Evolutionary conservation across 1,139 yeast species (phyloP).

Genomic region (Neolecta irregularis): DNA sequence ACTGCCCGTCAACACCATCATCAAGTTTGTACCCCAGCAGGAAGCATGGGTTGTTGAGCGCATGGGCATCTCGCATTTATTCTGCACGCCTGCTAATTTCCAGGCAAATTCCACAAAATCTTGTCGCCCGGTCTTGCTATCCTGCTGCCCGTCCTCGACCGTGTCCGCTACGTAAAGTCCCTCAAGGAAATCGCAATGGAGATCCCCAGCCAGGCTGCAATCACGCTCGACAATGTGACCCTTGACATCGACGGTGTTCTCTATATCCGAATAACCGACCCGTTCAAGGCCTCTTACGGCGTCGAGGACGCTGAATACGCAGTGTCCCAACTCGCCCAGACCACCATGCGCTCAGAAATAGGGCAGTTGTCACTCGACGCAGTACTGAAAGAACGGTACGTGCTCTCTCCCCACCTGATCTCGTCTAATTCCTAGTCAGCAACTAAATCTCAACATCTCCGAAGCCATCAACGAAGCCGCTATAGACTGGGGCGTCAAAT

Average conservation of each 20-base stretch:
- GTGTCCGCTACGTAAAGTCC: constrained; percentile 65
- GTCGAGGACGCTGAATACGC: constrained; percentile 83
- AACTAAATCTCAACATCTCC: constrained; percentile 57
- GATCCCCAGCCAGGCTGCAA: constrained; percentile 71
- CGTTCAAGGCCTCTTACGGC: constrained; percentile 75
- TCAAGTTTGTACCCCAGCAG: constrained; percentile 76
- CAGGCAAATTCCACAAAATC: constrained; percentile 49
- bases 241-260: constrained; percentile 73
- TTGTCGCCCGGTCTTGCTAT: constrained; percentile 67
- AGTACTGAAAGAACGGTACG: constrained; percentile 53
- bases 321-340: constrained; percentile 70
- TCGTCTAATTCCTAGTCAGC: constrained; percentile 25
- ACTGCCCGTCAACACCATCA: constrained; percentile 51
- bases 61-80: too few relatives aligned
- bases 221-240: constrained; percentile 74
- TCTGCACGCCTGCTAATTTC: too few relatives aligned
- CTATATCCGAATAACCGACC: constrained; percentile 61
- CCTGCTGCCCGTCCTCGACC: constrained; percentile 55
- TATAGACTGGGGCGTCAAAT: constrained; percentile 70
- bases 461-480: constrained; percentile 75
- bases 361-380: constrained; percentile 69
- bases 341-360: constrained; percentile 81
- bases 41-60: constrained; percentile 85
- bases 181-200: constrained; percentile 72
- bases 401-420: too few relatives aligned